Percentiles rank a stretch among this genome's conserved stretches.
These are phyloP conservation scores for Boechera stricta DNA, from an alignment of 345 rosid genomes.

Conservation along the genomic window DNA sequence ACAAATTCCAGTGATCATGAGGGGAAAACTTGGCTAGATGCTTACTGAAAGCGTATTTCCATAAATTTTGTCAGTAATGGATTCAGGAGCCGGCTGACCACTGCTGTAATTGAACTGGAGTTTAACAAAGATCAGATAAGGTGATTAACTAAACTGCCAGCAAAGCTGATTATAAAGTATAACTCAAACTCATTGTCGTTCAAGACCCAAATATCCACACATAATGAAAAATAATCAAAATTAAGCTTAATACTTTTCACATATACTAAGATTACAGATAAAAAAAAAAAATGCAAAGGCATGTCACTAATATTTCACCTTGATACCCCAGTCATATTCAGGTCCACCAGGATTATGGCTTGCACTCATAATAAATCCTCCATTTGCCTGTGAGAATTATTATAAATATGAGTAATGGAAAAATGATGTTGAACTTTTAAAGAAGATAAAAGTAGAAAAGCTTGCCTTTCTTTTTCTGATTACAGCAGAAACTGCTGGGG, in stretches of 20 bases:
- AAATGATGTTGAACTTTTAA: slow-evolving; percentile 7
- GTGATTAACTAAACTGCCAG: not conserved
- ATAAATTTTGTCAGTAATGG: slow-evolving; percentile 91
- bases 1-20: slow-evolving; percentile 11
- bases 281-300: slow-evolving; percentile 8
- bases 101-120: slow-evolving; percentile 90
- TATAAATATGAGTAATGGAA: slow-evolving; percentile 1
- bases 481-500: slow-evolving; percentile 93
- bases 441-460: slow-evolving; percentile 10
- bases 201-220: slow-evolving; percentile 27
- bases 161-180: not conserved
- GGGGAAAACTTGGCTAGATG: slow-evolving; percentile 26
- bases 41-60: slow-evolving; percentile 97
- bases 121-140: slow-evolving; percentile 3
- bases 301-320: slow-evolving; percentile 56
- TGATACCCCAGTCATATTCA: slow-evolving; percentile 96
- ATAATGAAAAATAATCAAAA: slow-evolving; percentile 11
- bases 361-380: slow-evolving; percentile 98
- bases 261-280: not conserved
- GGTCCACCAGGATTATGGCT: slow-evolving; percentile 98
- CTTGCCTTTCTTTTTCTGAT: slow-evolving; percentile 81
- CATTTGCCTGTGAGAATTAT: slow-evolving; percentile 66
- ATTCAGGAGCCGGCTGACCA: slow-evolving; percentile 94
- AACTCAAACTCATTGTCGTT: not conserved
- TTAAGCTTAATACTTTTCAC: not conserved